These are phyloP conservation scores for Fusarium drepaniforme DNA, from an alignment of 2,329 filamentous ascomycete genomes.

Conservation along the genomic window DNA sequence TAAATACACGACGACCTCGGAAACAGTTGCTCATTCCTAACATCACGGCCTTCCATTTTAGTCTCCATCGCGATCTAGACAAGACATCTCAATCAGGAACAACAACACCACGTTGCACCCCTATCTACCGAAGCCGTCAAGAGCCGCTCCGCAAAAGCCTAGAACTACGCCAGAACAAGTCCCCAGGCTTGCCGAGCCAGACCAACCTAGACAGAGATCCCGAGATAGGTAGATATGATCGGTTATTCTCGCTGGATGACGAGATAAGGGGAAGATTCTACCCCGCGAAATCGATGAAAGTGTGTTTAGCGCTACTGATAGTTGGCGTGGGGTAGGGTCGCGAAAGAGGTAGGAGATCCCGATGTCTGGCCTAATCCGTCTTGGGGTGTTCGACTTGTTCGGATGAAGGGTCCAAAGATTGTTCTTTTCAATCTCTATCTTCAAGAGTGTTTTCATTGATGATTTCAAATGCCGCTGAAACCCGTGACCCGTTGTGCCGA, in stretches of 20 bases:
- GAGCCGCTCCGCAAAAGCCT: slow-evolving; percentile 5
- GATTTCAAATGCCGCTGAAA: not conserved
- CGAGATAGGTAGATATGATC: not conserved
- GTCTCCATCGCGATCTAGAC: not conserved
- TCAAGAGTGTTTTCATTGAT: not conserved
- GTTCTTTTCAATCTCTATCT: not conserved
- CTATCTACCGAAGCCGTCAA: slow-evolving; percentile 22
- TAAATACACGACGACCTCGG: slow-evolving; percentile 25
- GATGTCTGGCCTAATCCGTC: slow-evolving; percentile 2
- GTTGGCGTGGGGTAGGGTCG: not conserved
- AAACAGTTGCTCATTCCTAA: slow-evolving; percentile 27
- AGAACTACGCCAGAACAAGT: not conserved
- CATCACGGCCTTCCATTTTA: slow-evolving; percentile 1
- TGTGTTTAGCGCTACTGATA: not conserved
- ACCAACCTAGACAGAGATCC: slow-evolving; percentile 28
- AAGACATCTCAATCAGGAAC: not conserved
- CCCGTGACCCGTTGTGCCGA: not conserved
- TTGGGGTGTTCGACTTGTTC: not conserved
- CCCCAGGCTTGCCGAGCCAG: slow-evolving; percentile 6
- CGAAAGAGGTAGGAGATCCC: slow-evolving; percentile 26
- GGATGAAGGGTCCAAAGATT: not conserved
- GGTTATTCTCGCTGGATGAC: slow-evolving; percentile 28
- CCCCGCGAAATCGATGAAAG: slow-evolving; percentile 5
- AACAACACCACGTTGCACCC: not conserved
- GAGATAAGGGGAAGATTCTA: slow-evolving; percentile 11